Evolutionary conservation across 1,284 basidiomycete genomes (phyloP).

Genomic region (Vanrija humicola): DNA sequence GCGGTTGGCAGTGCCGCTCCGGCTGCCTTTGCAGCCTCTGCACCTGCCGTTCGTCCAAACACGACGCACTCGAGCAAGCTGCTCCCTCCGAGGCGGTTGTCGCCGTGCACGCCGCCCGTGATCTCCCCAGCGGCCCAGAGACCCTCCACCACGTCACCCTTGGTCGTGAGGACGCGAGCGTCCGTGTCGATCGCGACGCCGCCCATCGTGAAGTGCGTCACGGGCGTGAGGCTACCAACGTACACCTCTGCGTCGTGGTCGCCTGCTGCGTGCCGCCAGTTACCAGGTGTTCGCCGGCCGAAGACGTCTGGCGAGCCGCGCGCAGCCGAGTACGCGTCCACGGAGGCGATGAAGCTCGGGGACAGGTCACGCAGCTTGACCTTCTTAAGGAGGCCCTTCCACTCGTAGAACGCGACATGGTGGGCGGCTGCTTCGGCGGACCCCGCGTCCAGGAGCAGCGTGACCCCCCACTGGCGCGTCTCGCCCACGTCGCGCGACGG

Average conservation of each 20-base stretch:
- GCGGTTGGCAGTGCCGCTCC: conserved; percentile 57
- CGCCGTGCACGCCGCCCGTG: conserved; percentile 15
- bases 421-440: conserved; percentile 3
- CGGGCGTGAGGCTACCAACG: conserved; percentile 10
- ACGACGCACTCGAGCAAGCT: conserved; percentile 15
- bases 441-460: conserved; percentile 11
- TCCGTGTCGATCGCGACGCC: conserved; percentile 6
- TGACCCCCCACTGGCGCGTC: conserved; percentile 7
- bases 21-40: conserved; percentile 91
- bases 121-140: conserved; percentile 13
- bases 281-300: conserved; percentile 1
- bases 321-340: conserved; percentile 7
- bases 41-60: conserved; percentile 10
- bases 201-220: conserved; percentile 17
- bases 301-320: conserved; percentile 1
- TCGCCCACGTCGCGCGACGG: neutral
- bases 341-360: neutral
- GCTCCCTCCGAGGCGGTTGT: conserved; percentile 14
- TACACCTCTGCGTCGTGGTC: conserved; percentile 7
- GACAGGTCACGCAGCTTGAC: conserved; percentile 3
- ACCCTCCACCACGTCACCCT: neutral
- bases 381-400: conserved; percentile 10
- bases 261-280: conserved; percentile 5
- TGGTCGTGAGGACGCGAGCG: conserved; percentile 1
- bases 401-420: conserved; percentile 14